phyloP scores from a whole-genome alignment of 1,284 basidiomycete species.

The Neotropicomus parvogracilis region DNA sequence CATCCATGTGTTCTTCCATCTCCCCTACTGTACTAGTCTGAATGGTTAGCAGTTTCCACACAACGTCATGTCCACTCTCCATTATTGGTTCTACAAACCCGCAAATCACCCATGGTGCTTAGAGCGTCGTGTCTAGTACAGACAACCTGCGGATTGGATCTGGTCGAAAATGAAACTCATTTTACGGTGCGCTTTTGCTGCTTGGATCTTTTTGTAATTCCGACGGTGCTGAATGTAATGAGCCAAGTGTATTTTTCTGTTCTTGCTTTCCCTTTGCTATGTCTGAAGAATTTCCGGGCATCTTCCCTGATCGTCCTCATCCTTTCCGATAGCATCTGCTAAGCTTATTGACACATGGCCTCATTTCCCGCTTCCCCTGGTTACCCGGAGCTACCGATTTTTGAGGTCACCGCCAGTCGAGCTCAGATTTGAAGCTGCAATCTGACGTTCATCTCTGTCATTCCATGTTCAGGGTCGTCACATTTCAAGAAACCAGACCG shows the following conservation, averaged over 20 bases:
- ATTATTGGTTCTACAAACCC: conserved; percentile 64
- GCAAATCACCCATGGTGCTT: conserved; percentile 48
- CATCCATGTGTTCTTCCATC: no score
- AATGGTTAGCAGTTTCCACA: conserved; percentile 42
- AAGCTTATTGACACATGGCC: conserved; percentile 36
- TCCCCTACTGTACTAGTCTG: neutral
- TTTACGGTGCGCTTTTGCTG: conserved; percentile 59
- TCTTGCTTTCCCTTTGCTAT: conserved; percentile 1
- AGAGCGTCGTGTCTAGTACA: neutral
- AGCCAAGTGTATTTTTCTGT: conserved; percentile 54
- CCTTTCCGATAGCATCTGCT: neutral
- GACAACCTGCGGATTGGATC: conserved; percentile 46
- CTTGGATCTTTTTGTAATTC: conserved; percentile 69
- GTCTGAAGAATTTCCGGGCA: conserved; percentile 39
- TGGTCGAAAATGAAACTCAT: conserved; percentile 64
- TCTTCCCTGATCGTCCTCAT: conserved; percentile 61
- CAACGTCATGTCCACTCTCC: conserved; percentile 55
- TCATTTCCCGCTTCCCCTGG: conserved; percentile 67
- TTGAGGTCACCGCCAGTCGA: no score
- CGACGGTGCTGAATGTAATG: conserved; percentile 45
- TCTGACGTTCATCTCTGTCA: conserved; percentile 1
- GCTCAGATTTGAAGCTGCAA: neutral
- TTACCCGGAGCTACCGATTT: no score
- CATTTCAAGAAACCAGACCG: no score
- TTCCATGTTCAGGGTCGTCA: no score